Percentiles rank a stretch among this genome's conserved stretches.
phyloP scores from a whole-genome alignment of 768 basidiomycete genomes.

The Trametes coccinea region DNA sequence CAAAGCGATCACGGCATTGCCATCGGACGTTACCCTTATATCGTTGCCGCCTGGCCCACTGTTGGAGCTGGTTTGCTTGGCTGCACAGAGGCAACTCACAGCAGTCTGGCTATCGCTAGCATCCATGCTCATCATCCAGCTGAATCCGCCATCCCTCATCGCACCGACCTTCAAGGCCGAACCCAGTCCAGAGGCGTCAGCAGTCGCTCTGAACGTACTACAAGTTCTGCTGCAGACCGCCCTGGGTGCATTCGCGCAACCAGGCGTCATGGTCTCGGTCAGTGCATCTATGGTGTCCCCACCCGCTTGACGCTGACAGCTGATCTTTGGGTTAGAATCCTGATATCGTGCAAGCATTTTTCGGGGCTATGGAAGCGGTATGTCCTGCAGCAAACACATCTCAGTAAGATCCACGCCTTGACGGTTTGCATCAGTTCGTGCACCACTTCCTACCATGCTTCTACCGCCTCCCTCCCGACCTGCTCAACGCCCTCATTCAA shows the following conservation, averaged over 20 bases:
- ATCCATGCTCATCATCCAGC: slow-evolving; percentile 75
- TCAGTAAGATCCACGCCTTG: background rate
- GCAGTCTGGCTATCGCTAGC: slow-evolving; percentile 86
- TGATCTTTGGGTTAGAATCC: slow-evolving; percentile 61
- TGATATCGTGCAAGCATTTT: slow-evolving; percentile 89
- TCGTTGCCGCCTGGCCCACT: slow-evolving; percentile 82
- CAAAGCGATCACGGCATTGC: slow-evolving; percentile 83
- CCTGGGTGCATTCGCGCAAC: slow-evolving; percentile 51
- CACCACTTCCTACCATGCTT: slow-evolving; percentile 62
- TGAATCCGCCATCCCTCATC: slow-evolving; percentile 69
- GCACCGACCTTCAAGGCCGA: slow-evolving; percentile 47
- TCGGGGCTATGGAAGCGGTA: slow-evolving; percentile 78
- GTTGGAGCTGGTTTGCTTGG: slow-evolving; percentile 74
- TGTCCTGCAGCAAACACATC: slow-evolving; percentile 24
- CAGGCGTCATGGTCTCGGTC: slow-evolving; percentile 72
- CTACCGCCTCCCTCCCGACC: slow-evolving; percentile 61
- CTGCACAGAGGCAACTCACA: slow-evolving; percentile 69
- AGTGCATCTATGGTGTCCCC: slow-evolving; percentile 27
- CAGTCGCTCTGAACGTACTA: slow-evolving; percentile 55
- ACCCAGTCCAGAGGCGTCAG: slow-evolving; percentile 55
- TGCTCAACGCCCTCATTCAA: slow-evolving; percentile 67
- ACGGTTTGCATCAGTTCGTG: slow-evolving; percentile 36
- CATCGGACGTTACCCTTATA: slow-evolving; percentile 73
- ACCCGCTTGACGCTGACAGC: no score
- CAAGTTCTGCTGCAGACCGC: slow-evolving; percentile 61